Evolutionary conservation across 2,329 filamentous ascomycete genomes (phyloP).

Genomic region (Furcasterigmium furcatum): DNA sequence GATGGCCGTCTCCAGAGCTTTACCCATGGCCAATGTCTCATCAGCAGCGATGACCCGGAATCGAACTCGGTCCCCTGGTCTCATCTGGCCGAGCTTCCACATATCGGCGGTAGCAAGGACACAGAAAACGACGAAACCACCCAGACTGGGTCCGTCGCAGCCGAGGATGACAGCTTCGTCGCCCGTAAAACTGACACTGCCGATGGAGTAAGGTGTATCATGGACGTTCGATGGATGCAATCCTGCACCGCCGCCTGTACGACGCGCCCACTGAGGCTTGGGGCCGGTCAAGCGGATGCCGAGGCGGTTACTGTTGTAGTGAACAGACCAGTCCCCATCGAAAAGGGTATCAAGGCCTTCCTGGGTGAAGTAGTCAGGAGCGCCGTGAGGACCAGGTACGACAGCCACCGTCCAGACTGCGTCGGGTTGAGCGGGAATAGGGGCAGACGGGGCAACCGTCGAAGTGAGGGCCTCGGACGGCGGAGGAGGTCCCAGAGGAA

Average conservation of each 20-base stretch:
- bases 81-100: slow-evolving; percentile 38
- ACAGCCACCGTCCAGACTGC: slow-evolving; percentile 26
- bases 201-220: slow-evolving; percentile 34
- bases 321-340: slow-evolving; percentile 29
- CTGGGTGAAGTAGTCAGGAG: slow-evolving; percentile 31
- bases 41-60: slow-evolving; percentile 24
- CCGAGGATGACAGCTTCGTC: slow-evolving; percentile 35
- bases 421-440: slow-evolving; percentile 19
- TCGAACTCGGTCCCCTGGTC: slow-evolving; percentile 31
- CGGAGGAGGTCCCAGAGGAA: slow-evolving; percentile 9
- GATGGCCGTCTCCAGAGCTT: slow-evolving; percentile 16
- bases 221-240: slow-evolving; percentile 39
- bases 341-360: slow-evolving; percentile 26
- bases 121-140: slow-evolving; percentile 35
- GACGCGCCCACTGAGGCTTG: slow-evolving; percentile 30
- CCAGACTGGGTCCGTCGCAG: slow-evolving; percentile 35
- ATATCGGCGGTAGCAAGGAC: slow-evolving; percentile 32
- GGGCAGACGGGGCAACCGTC: slow-evolving; percentile 4
- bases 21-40: slow-evolving; percentile 18
- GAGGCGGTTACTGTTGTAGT: slow-evolving; percentile 36
- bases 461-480: not conserved
- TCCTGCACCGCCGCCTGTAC: slow-evolving; percentile 31
- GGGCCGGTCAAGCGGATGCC: slow-evolving; percentile 35
- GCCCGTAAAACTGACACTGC: slow-evolving; percentile 38
- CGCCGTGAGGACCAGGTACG: slow-evolving; percentile 33